phyloP scores from a whole-genome alignment of 2,329 filamentous ascomycete genomes.

The Sordariomycetes sp. region DNA sequence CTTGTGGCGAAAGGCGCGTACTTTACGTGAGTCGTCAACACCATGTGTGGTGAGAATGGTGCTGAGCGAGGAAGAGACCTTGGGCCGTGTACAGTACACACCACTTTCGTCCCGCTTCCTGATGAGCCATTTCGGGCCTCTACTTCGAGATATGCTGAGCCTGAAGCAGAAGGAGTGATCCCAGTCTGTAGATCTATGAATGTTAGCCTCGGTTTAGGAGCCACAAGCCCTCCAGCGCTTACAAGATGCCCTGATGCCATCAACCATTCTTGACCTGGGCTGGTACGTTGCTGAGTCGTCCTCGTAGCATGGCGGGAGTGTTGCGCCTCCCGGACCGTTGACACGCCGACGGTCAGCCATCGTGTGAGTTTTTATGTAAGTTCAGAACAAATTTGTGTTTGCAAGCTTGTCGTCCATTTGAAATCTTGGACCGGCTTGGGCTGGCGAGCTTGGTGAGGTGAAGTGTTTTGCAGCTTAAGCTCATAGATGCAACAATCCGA shows the following conservation, averaged over 20 bases:
- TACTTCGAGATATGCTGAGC: slow-evolving; percentile 78
- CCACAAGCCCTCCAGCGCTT: slow-evolving; percentile 4
- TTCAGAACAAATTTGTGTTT: too few species aligned
- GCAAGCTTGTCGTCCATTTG: too few species aligned
- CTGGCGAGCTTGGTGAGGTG: too few species aligned
- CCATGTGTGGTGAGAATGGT: slow-evolving; percentile 84
- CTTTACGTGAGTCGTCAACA: slow-evolving; percentile 89
- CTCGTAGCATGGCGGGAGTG: slow-evolving; percentile 64
- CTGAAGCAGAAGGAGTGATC: slow-evolving; percentile 85
- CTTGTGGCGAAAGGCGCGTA: slow-evolving; percentile 90
- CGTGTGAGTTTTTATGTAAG: not conserved
- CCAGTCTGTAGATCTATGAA: slow-evolving; percentile 78
- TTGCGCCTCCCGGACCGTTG: slow-evolving; percentile 77
- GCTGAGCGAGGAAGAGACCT: slow-evolving; percentile 82
- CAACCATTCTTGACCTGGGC: slow-evolving; percentile 45
- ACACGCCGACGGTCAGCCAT: slow-evolving; percentile 85
- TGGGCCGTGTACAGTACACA: slow-evolving; percentile 88
- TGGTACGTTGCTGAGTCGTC: slow-evolving; percentile 31
- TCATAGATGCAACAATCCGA: too few species aligned
- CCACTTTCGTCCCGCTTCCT: slow-evolving; percentile 73
- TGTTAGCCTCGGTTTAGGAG: slow-evolving; percentile 3
- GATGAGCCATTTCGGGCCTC: slow-evolving; percentile 37
- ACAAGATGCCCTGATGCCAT: slow-evolving; percentile 58
- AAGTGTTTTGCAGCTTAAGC: too few species aligned
- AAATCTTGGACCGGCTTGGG: too few species aligned